phyloP scores from a whole-genome alignment of 768 basidiomycete species.

The Collybiopsis luxurians region DNA sequence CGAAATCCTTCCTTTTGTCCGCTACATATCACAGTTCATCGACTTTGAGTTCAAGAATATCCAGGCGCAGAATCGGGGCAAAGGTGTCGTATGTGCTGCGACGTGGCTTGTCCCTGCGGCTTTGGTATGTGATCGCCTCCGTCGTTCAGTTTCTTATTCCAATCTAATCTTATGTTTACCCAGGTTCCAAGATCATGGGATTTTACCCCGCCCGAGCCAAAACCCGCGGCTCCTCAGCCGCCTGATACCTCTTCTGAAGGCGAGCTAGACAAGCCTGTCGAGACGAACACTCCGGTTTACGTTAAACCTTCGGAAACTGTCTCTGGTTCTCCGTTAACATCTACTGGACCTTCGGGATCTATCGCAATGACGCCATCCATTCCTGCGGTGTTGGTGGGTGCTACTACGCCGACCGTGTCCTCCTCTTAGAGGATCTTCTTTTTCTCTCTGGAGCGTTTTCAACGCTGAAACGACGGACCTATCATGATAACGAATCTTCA shows the following conservation, averaged over 20 bases:
- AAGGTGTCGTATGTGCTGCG: slow-evolving; percentile 84
- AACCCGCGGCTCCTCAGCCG: slow-evolving; percentile 14
- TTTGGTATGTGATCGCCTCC: slow-evolving; percentile 34
- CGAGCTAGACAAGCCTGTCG: neutral
- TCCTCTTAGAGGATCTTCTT: too few relatives aligned
- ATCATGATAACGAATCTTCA: too few relatives aligned
- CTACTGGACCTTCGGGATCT: neutral
- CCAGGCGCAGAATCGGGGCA: slow-evolving; percentile 58
- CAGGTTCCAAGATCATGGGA: slow-evolving; percentile 80
- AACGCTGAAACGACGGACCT: too few relatives aligned
- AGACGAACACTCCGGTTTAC: neutral
- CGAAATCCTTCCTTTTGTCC: slow-evolving; percentile 81
- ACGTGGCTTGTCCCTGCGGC: slow-evolving; percentile 90
- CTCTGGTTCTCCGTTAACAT: neutral
- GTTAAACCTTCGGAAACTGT: neutral
- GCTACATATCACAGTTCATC: slow-evolving; percentile 77
- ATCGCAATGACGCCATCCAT: neutral
- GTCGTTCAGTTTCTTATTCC: neutral
- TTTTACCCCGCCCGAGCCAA: slow-evolving; percentile 45
- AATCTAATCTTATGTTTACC: slow-evolving; percentile 3
- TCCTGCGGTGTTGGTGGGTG: neutral
- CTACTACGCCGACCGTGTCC: neutral
- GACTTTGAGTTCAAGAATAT: slow-evolving; percentile 74
- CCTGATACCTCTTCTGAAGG: slow-evolving; percentile 9
- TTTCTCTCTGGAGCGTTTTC: too few relatives aligned